A percentile compares a stretch with the other conserved stretches of the same genome.
These are phyloP conservation scores for Schizothecium vesticola DNA, from an alignment of 495 filamentous ascomycete genomes.

Conservation along the genomic window DNA sequence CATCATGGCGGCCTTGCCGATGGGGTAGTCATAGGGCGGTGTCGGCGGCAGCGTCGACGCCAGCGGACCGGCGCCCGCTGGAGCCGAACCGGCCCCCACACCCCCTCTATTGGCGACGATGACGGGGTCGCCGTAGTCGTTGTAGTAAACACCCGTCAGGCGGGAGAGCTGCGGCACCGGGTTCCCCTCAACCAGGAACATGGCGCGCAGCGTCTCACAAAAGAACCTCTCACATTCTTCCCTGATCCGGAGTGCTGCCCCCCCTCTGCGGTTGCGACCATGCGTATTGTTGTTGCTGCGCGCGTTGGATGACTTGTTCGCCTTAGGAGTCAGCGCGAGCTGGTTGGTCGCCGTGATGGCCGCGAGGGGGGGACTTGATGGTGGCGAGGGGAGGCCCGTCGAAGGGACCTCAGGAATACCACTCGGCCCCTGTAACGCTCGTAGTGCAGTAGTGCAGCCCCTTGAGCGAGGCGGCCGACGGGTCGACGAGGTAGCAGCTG, in stretches of 20 bases:
- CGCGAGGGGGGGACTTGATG: constrained; percentile 78
- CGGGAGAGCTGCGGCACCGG: constrained; percentile 61
- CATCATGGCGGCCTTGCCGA: constrained; percentile 19
- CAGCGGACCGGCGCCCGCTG: not conserved
- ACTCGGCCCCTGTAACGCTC: constrained; percentile 69
- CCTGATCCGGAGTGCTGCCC: constrained; percentile 91
- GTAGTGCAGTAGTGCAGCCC: constrained; percentile 96
- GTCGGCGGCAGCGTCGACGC: constrained; percentile 18
- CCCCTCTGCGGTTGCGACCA: constrained; percentile 57
- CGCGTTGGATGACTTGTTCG: constrained; percentile 31
- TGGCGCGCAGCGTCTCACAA: constrained; percentile 84
- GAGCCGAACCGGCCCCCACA: not conserved
- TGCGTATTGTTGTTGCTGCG: constrained; percentile 26
- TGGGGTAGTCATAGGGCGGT: constrained; percentile 37
- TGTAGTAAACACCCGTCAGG: constrained; percentile 62
- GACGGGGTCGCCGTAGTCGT: constrained; percentile 21
- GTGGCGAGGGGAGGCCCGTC: constrained; percentile 64
- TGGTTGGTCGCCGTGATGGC: constrained; percentile 55
- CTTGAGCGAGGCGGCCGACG: constrained; percentile 45
- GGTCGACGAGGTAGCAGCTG: constrained; percentile 73
- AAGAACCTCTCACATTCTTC: constrained; percentile 99
- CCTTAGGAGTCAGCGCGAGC: constrained; percentile 53
- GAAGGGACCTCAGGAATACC: constrained; percentile 96
- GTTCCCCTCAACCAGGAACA: constrained; percentile 94
- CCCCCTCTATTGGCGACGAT: not conserved